These are phyloP conservation scores for Pleoardoris graminearum DNA, from an alignment of 2,329 filamentous ascomycete genomes.

Conservation along the genomic window DNA sequence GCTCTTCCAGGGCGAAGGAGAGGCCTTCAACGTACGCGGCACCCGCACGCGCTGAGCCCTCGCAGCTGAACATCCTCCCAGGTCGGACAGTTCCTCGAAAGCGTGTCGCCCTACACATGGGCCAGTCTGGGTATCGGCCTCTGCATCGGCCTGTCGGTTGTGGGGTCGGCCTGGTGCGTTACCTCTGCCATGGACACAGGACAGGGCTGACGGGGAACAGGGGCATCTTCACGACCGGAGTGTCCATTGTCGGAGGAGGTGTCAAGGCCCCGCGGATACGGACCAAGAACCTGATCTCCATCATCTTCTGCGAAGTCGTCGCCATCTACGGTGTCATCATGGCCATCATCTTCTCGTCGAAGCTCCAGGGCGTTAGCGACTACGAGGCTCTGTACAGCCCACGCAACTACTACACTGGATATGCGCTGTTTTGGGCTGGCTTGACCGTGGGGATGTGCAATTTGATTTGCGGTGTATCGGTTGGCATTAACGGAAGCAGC, in stretches of 20 bases:
- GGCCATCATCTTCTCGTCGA: slow-evolving; percentile 96
- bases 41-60: not conserved
- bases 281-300: slow-evolving; percentile 99
- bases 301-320: slow-evolving; percentile 99
- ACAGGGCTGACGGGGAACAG: slow-evolving; percentile 53
- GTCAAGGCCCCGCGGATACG: slow-evolving; percentile 96
- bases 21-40: slow-evolving; percentile 82
- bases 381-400: slow-evolving; percentile 70
- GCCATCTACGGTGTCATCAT: slow-evolving; percentile 99
- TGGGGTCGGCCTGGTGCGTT: slow-evolving; percentile 91
- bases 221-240: slow-evolving; percentile 99
- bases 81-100: slow-evolving; percentile 93
- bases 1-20: slow-evolving; percentile 96
- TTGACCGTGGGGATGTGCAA: slow-evolving; percentile 96
- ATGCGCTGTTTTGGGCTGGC: slow-evolving; percentile 93
- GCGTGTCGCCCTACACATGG: slow-evolving; percentile 92
- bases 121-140: slow-evolving; percentile 86
- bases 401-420: slow-evolving; percentile 91
- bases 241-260: slow-evolving; percentile 94
- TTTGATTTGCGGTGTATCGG: slow-evolving; percentile 90
- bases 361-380: slow-evolving; percentile 71
- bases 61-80: slow-evolving; percentile 43
- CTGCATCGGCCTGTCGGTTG: slow-evolving; percentile 94
- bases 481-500: slow-evolving; percentile 97
- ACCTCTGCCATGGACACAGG: not conserved